Evolutionary conservation across 345 rosid species (phyloP).

Genomic region (Brassica rapa): DNA sequence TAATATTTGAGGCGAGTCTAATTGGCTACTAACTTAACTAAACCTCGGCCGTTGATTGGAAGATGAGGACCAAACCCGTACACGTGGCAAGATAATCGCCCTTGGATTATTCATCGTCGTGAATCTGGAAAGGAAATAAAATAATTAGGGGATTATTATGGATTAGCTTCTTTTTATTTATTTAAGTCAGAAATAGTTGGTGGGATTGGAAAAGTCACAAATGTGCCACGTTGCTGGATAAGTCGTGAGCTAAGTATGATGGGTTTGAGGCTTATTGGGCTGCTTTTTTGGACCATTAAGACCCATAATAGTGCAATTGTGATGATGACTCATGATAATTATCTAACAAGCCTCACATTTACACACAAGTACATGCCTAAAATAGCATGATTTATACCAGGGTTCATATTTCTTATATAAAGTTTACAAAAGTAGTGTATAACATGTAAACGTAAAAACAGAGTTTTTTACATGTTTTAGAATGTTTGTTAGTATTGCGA

Average conservation of each 20-base stretch:
- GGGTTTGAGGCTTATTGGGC: constrained; percentile 1
- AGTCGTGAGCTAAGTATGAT: background rate
- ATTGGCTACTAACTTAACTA: constrained; percentile 25
- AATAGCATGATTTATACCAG: no score
- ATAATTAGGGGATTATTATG: background rate
- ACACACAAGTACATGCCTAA: no score
- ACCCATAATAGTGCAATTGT: background rate
- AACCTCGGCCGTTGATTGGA: constrained; percentile 30
- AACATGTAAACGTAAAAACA: no score
- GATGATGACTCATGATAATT: no score
- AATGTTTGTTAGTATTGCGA: no score
- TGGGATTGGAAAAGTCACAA: constrained; percentile 18
- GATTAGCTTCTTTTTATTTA: background rate
- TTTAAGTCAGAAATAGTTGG: background rate
- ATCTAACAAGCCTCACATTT: no score
- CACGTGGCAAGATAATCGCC: constrained; percentile 23
- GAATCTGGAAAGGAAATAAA: background rate
- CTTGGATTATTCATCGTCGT: constrained; percentile 1
- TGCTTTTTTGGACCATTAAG: background rate
- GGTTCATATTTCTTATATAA: no score
- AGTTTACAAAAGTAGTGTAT: no score
- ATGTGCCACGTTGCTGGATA: constrained; percentile 29
- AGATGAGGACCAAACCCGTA: background rate
- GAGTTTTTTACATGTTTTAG: no score
- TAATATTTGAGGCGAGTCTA: background rate